A percentile compares a stretch with the other conserved stretches of the same genome.
Evolutionary conservation across 2,329 filamentous ascomycete genomes (phyloP).

Genomic region (Pseudogymnoascus destructans): DNA sequence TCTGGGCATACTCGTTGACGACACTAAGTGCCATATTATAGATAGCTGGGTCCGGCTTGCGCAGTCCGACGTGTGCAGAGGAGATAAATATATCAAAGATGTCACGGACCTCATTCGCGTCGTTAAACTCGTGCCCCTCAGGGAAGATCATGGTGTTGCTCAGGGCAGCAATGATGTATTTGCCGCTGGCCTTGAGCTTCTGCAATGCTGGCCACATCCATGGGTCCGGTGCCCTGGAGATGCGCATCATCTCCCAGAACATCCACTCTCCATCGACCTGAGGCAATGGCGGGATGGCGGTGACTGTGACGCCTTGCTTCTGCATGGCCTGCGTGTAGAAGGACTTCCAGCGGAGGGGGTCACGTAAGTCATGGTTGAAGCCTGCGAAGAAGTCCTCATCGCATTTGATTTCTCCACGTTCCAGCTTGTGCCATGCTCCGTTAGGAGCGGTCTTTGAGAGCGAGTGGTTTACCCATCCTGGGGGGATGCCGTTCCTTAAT

Average conservation of each 20-base stretch:
- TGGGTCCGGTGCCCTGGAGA: slow-evolving; percentile 58
- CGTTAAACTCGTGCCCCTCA: slow-evolving; percentile 50
- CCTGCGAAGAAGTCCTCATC: slow-evolving; percentile 60
- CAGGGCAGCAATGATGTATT: slow-evolving; percentile 66
- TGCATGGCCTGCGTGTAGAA: slow-evolving; percentile 41
- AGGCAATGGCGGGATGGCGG: slow-evolving; percentile 48
- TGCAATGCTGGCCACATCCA: slow-evolving; percentile 78
- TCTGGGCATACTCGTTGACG: slow-evolving; percentile 48
- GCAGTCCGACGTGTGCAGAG: slow-evolving; percentile 71
- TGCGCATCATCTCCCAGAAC: slow-evolving; percentile 84
- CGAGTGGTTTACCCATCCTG: slow-evolving; percentile 83
- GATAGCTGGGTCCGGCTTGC: slow-evolving; percentile 76
- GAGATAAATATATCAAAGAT: slow-evolving; percentile 82
- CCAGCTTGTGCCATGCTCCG: slow-evolving; percentile 79
- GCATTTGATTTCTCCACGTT: slow-evolving; percentile 68
- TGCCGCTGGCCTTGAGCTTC: slow-evolving; percentile 48
- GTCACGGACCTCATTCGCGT: slow-evolving; percentile 44
- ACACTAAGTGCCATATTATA: slow-evolving; percentile 60
- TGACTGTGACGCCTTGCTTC: slow-evolving; percentile 29
- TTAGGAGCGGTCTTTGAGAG: slow-evolving; percentile 66
- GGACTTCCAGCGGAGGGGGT: slow-evolving; percentile 51
- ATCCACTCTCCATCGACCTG: slow-evolving; percentile 63
- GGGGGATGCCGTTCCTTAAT: slow-evolving; percentile 57
- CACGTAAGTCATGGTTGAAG: slow-evolving; percentile 63
- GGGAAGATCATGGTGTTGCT: slow-evolving; percentile 89